Evolutionary conservation across 345 rosid species (phyloP), one percentile per base, ranked within the genome.

Genomic region (Ricinus communis): DNA sequence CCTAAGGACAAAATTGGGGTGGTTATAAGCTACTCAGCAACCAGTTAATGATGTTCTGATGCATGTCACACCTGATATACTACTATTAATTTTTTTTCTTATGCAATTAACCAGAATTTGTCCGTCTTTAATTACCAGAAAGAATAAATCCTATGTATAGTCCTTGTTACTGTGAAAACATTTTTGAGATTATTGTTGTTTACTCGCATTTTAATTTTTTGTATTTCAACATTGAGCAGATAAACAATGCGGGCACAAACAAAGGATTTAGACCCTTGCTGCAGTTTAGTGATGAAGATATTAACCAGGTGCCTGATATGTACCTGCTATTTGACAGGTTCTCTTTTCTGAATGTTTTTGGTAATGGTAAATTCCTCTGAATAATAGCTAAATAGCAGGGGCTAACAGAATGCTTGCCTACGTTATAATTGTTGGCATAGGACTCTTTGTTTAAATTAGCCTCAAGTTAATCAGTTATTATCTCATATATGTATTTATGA

Each of bases 241-340:
- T 94, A 79, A 94, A 94, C 72, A 94, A 90, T 69, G 96, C 96
- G 43, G 98, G 97, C 78, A 87, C 92, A 21, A 94, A 90, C 73
- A 94, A 94, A 83, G 98, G 98, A 14, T 94, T 94, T 58, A 87
- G 94, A 77, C 98, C 97, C 0, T 43, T 91, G 82, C 83, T 91
- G 50, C 90, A 94, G 79, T 94, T 94, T 75, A 83, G 85, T 3
- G 91, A 94, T 82, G 96, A 85, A 74, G 98, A 94, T 75, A 85
- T 94, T 72, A 82, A 74, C 41, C 98, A 94, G 88, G 97, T 94
- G 77, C 22, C 18, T 55, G 18, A 53, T 58, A 22, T 69, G 46
- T 4, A 19, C 11, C 36, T 21, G 59, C 38, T 11, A 36, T 9
- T 21, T 45, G 40, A 1, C 33, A 24, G 46, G 1, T 47, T 43